Base-by-base conservation (phyloP, 2,329 filamentous ascomycete genomes). In the Thermothelomyces thermophilus region DNA sequence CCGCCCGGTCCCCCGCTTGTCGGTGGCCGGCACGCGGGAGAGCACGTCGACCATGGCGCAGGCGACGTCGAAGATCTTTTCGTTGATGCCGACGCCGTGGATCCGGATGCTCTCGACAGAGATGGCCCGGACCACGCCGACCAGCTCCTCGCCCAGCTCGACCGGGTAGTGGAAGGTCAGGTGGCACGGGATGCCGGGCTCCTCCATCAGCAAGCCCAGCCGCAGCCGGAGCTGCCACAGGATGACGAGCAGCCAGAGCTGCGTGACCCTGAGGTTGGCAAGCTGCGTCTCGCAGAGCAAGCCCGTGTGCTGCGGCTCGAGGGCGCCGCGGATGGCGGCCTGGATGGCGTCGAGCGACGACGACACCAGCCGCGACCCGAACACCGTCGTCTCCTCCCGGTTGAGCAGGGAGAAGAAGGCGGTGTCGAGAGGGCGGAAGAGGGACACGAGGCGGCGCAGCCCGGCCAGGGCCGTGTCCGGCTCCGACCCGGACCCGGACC, bases 51-150 rank as follows among this genome's bases (percentile, higher is more conserved):
- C 66, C 1, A 72, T 68, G 0, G 70, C 66, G 0, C 68, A 73
- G 0, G 70, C 70, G 22, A 74, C 64, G 31, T 73, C 71, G 35
- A 71, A 73, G 0, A 74, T 54, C 52, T 74, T 74, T 49, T 74
- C 71, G 0, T 71, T 73, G n/a, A 74, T 54, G 0, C 71, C 71
- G 9, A 70, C 69, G 0, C 71, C 71, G 10, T 74, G 71, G 0
- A 74, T 65, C 17, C 62, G 64, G 47, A 74, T 67, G 39, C 67
- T 68, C 14, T 64, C 62, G 14, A 50, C n/a, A 5, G 41, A 46
- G 1, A 71, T 54, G 0, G 68, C 62, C 0, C 73, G 58, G 22
- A 70, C 66, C 2, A 66, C 56, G 0, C 68, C 72, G 5, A 69
- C 66, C 3, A 73, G 60, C 4, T 71, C 70, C 44, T 72, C 72